A percentile compares a stretch with the other conserved stretches of the same genome.
Evolutionary conservation across 352 stramenopile species (phyloP).

Genomic region (Phytophthora idaei): DNA sequence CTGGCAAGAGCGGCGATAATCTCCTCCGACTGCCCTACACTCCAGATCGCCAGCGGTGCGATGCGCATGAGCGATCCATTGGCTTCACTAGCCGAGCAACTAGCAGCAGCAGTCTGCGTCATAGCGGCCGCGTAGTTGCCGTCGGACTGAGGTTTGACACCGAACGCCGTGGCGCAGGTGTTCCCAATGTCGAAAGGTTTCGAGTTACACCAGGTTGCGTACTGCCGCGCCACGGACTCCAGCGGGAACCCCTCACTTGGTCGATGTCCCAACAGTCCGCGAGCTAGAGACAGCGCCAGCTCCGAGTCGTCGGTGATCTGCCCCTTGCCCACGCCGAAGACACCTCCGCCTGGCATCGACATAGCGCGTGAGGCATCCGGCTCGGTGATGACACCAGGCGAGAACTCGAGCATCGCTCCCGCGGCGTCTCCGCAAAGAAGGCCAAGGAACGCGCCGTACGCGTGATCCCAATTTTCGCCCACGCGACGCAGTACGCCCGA

Average conservation of each 20-base stretch:
- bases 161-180: slow-evolving; percentile 53
- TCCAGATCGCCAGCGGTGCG: slow-evolving; percentile 52
- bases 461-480: slow-evolving; percentile 30
- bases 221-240: slow-evolving; percentile 46
- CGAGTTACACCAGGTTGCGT: slow-evolving; percentile 41
- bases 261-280: slow-evolving; percentile 28
- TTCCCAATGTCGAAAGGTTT: slow-evolving; percentile 60
- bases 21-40: slow-evolving; percentile 24
- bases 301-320: slow-evolving; percentile 74
- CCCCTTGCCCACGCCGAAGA: slow-evolving; percentile 43
- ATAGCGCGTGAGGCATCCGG: slow-evolving; percentile 37
- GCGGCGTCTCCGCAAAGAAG: slow-evolving; percentile 56
- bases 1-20: slow-evolving; percentile 39
- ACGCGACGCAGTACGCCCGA: background rate
- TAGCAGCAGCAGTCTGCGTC: slow-evolving; percentile 28
- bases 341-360: slow-evolving; percentile 57
- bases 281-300: slow-evolving; percentile 52
- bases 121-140: slow-evolving; percentile 33
- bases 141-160: slow-evolving; percentile 17
- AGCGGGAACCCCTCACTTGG: slow-evolving; percentile 42
- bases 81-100: slow-evolving; percentile 44
- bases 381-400: slow-evolving; percentile 29
- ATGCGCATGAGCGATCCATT: slow-evolving; percentile 68
- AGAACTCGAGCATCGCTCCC: slow-evolving; percentile 63
- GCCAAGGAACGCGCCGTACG: slow-evolving; percentile 57